Evolutionary conservation across 352 stramenopile genomes (phyloP).

Genomic region (Globisporangium spiculum): DNA sequence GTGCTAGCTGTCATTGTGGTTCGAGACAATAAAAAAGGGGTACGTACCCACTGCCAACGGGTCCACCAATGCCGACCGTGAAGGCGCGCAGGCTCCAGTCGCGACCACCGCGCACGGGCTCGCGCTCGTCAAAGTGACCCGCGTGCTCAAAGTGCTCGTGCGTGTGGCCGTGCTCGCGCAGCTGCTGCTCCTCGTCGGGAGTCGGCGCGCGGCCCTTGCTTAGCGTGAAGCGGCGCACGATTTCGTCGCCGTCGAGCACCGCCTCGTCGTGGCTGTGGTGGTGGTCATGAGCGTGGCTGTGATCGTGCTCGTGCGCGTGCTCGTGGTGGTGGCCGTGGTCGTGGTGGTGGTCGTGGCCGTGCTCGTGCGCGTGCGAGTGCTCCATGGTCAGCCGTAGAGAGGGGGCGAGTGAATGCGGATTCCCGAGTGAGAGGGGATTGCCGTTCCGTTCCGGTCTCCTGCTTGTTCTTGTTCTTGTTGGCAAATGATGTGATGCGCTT

Average conservation of each 20-base stretch:
- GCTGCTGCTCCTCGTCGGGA: conserved; percentile 68
- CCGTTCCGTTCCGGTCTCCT: neutral
- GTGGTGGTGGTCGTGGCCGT: conserved; percentile 17
- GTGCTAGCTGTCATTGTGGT: neutral
- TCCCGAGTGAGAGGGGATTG: neutral
- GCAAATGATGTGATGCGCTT: neutral
- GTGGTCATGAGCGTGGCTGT: conserved; percentile 27
- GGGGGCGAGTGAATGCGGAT: neutral
- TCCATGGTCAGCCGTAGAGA: conserved; percentile 8
- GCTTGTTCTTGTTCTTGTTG: neutral
- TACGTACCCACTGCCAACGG: conserved; percentile 85
- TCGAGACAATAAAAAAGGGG: too few species aligned
- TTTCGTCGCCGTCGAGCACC: conserved; percentile 55
- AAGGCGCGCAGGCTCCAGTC: conserved; percentile 88
- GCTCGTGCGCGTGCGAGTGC: conserved; percentile 24
- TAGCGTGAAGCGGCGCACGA: conserved; percentile 65
- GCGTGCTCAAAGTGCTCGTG: conserved; percentile 88
- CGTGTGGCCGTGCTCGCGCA: conserved; percentile 84
- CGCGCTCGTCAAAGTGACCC: conserved; percentile 66
- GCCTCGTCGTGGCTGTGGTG: conserved; percentile 19
- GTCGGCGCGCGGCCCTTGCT: conserved; percentile 61
- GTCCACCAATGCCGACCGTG: conserved; percentile 96
- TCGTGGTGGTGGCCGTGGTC: conserved; percentile 20
- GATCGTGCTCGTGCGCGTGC: conserved; percentile 1
- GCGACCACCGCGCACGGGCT: conserved; percentile 43